Evolutionary conservation across 2,329 filamentous ascomycete genomes (phyloP).

Genomic region (Cordyceps cateniannulata): DNA sequence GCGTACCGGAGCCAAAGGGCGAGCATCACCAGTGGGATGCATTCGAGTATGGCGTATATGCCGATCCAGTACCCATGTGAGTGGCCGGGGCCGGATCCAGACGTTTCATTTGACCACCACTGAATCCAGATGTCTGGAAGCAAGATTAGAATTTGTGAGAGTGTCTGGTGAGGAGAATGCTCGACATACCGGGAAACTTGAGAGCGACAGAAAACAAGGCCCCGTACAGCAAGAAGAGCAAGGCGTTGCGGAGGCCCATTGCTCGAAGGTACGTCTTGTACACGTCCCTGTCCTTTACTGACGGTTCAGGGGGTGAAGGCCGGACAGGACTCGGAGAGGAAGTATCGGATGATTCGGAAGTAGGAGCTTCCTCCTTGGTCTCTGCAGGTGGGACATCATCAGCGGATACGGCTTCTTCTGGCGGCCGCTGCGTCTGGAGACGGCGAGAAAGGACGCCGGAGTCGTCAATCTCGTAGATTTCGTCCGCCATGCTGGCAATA

Average conservation of each 20-base stretch:
- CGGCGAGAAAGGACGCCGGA: neutral
- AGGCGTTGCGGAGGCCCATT: neutral
- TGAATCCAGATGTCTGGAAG: neutral
- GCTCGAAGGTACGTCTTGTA: conserved; percentile 2
- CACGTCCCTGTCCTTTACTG: neutral
- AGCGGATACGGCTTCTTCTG: neutral
- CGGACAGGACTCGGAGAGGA: neutral
- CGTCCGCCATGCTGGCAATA: conserved; percentile 3
- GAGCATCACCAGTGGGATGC: neutral
- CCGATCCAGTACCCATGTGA: neutral
- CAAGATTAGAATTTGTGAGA: neutral
- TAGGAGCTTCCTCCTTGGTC: neutral
- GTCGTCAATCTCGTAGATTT: neutral
- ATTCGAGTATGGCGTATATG: neutral
- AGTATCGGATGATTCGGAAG: neutral
- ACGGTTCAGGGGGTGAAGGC: neutral
- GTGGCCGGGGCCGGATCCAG: neutral
- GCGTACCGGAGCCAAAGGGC: neutral
- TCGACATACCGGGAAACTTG: neutral
- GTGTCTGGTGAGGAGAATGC: too few species aligned
- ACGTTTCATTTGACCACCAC: neutral
- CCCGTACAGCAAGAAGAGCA: neutral
- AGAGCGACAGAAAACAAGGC: neutral
- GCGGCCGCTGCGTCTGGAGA: neutral
- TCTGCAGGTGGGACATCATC: neutral